These are phyloP conservation scores for Apiospora kogelbergensis DNA, from an alignment of 2,329 filamentous ascomycete genomes.

Conservation along the genomic window DNA sequence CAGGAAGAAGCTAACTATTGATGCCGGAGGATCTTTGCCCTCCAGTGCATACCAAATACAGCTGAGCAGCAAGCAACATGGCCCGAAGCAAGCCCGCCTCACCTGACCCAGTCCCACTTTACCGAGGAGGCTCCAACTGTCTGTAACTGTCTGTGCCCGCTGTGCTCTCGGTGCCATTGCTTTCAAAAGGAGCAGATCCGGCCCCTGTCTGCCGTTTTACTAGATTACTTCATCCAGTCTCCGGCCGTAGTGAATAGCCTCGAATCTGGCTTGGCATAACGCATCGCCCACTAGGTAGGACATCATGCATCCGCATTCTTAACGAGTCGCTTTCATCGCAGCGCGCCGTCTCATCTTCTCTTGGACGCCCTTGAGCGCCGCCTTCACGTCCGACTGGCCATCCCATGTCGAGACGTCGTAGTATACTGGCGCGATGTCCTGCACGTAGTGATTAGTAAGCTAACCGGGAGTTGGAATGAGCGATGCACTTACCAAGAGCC, in stretches of 20 bases:
- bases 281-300: background rate
- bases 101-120: background rate
- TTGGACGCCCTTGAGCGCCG: constrained; percentile 55
- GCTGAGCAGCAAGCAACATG: background rate
- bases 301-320: background rate
- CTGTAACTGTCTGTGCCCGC: background rate
- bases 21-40: background rate
- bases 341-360: constrained; percentile 63
- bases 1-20: background rate
- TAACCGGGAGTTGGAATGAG: background rate
- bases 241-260: background rate
- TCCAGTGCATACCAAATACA: background rate
- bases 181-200: background rate
- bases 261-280: background rate
- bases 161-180: background rate
- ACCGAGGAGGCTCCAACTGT: background rate
- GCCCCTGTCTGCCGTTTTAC: background rate
- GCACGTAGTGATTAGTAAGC: constrained; percentile 8
- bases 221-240: background rate
- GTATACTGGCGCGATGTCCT: constrained; percentile 93
- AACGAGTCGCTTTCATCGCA: constrained; percentile 52
- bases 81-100: background rate
- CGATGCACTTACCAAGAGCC: constrained; percentile 71
- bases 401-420: constrained; percentile 83
- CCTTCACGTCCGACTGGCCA: constrained; percentile 79